Base-by-base conservation (phyloP, 2,329 filamentous ascomycete species). In the Domatiomyces globalis region DNA sequence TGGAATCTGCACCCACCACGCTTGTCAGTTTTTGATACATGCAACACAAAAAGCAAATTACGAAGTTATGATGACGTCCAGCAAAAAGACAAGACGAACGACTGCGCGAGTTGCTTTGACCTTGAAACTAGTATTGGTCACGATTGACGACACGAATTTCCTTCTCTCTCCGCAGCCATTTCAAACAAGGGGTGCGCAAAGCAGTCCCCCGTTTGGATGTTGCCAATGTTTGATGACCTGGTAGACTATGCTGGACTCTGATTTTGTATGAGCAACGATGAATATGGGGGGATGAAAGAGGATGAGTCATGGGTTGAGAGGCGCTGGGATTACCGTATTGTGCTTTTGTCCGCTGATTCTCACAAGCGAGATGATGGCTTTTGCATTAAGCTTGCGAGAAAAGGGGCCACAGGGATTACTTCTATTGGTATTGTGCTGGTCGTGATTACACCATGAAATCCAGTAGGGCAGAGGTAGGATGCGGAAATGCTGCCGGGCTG, bases 131-230 rank as follows among this genome's bases (percentile, higher is more conserved):
- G 33, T 48, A 53, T 45, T 46, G 54, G 48, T 53, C 52, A 60
- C 53, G 54, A 59, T 49, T 57, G 53, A 60, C 50, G 59, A 60
- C 48, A 60, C 57, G 59, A 61, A 49, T 59, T 57, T 57, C 52
- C 45, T 53, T 39, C 12, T 33, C 29, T 39, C 33, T 15, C 4
- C 15, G 33, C 33, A 39, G 33, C 33, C 33, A 39, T 39, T 33
- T 39, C 33, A 39, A 12, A 2, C 33, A 15, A 5, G 33, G 33
- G 33, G 10, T 39, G 33, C 12, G 9, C 9, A 39, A 15, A 15
- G 33, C 33, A 39, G 12, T 2, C 10, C 12, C 33, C 33, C 33
- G 12, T 39, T 39, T 12, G 33, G 33, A 39, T 12, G 33, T 2
- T 39, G 33, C 33, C 10, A 39, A 39, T 39, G 33, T 39, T 39